phyloP scores from a whole-genome alignment of 352 stramenopile genomes.

The Peronospora tabacina region DNA sequence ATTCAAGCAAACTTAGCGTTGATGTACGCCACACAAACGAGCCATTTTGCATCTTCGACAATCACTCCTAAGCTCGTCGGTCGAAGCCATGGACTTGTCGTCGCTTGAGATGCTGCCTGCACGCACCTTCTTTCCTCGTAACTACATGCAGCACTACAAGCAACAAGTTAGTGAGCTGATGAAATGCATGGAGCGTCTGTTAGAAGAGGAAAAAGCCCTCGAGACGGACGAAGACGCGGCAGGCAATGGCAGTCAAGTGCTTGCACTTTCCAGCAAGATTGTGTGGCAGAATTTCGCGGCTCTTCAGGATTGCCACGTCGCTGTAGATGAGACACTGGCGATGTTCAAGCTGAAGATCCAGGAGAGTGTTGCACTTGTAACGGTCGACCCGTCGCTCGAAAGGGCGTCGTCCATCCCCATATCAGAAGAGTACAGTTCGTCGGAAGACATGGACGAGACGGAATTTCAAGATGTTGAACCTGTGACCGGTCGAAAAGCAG shows the following conservation, averaged over 20 bases:
- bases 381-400: slow-evolving; percentile 34
- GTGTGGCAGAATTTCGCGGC: slow-evolving; percentile 61
- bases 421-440: slow-evolving; percentile 49
- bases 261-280: slow-evolving; percentile 35
- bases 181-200: slow-evolving; percentile 43
- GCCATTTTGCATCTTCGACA: slow-evolving; percentile 5
- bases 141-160: slow-evolving; percentile 57
- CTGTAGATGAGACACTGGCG: slow-evolving; percentile 32
- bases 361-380: slow-evolving; percentile 47
- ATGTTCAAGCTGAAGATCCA: slow-evolving; percentile 60
- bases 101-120: slow-evolving; percentile 39
- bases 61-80: background rate
- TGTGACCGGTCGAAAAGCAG: slow-evolving; percentile 65
- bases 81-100: slow-evolving; percentile 8
- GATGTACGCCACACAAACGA: background rate
- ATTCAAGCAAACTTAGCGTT: background rate
- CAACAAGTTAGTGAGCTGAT: slow-evolving; percentile 51
- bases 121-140: slow-evolving; percentile 41
- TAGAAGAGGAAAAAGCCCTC: slow-evolving; percentile 53
- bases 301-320: slow-evolving; percentile 44
- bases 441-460: slow-evolving; percentile 37
- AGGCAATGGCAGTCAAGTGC: slow-evolving; percentile 33
- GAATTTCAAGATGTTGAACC: slow-evolving; percentile 68
- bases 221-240: slow-evolving; percentile 36
- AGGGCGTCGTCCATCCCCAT: slow-evolving; percentile 34